A percentile compares a stretch with the other conserved stretches of the same genome.
These are phyloP conservation scores for Pecoramyces ruminantium DNA, from an alignment of 192 early-diverging fungal genomes.

Conservation along the genomic window DNA sequence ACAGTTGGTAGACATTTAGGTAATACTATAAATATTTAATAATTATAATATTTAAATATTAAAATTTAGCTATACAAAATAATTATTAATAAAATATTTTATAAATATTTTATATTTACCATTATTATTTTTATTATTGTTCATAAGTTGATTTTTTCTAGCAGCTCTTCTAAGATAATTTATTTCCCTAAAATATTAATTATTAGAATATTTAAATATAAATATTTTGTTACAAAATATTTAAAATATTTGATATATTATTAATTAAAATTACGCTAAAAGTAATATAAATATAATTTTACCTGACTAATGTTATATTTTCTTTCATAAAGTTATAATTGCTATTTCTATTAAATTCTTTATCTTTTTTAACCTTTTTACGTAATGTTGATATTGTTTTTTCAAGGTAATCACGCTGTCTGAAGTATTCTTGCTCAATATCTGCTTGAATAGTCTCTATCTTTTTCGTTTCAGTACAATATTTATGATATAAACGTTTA, in stretches of 20 bases:
- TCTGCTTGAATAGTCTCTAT: conserved; percentile 19
- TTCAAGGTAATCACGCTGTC: conserved; percentile 41
- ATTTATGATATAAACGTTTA: conserved; percentile 41
- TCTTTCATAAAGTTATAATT: neutral
- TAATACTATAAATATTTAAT: neutral
- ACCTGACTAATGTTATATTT: neutral
- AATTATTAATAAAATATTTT: no score
- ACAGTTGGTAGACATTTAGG: neutral
- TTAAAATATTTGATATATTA: no score
- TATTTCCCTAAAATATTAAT: neutral
- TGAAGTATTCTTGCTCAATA: conserved; percentile 28
- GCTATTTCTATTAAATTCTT: conserved; percentile 2
- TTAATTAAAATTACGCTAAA: no score
- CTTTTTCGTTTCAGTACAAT: conserved; percentile 21
- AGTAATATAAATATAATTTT: no score
- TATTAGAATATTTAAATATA: no score
- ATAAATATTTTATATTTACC: no score
- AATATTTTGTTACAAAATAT: no score
- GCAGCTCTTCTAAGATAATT: neutral
- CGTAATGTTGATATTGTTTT: conserved; percentile 30
- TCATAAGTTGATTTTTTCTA: neutral
- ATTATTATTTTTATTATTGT: neutral
- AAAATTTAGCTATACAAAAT: no score
- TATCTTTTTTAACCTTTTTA: conserved; percentile 31
- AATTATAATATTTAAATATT: no score